Evolutionary conservation across 2,329 filamentous ascomycete genomes (phyloP).

Genomic region (Chaetomium sp.): DNA sequence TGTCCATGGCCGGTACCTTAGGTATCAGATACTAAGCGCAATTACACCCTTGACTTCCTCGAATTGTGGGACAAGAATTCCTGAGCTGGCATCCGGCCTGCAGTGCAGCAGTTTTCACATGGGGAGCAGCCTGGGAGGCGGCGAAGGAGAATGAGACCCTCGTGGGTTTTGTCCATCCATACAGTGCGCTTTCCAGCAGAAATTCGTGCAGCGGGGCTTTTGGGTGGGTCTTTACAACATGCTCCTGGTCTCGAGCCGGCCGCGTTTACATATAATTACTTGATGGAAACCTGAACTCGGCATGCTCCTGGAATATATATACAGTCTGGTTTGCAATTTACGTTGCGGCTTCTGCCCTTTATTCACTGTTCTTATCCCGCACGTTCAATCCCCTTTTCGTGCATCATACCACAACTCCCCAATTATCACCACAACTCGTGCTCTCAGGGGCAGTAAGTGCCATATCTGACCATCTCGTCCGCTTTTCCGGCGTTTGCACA

Average conservation of each 20-base stretch:
- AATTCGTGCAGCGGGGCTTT: neutral
- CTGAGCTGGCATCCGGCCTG: neutral
- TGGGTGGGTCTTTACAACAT: neutral
- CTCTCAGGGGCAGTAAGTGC: neutral
- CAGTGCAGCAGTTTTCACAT: too few species aligned
- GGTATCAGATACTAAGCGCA: too few species aligned
- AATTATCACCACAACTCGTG: neutral
- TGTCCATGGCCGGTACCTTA: neutral
- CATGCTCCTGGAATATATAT: neutral
- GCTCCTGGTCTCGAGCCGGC: neutral
- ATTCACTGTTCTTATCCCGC: too few species aligned
- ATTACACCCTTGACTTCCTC: neutral
- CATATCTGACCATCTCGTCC: neutral
- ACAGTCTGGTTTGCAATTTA: neutral
- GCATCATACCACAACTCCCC: neutral
- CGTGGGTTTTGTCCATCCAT: neutral
- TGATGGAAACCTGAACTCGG: conserved; percentile 3
- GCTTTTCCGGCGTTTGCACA: too few species aligned
- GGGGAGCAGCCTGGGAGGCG: too few species aligned
- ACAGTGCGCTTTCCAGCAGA: neutral
- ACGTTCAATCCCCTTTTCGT: neutral
- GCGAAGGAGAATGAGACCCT: neutral
- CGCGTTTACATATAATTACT: conserved; percentile 12
- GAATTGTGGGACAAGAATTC: neutral
- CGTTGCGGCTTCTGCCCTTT: neutral